These are phyloP conservation scores for Coniochaeta sp. DNA, from an alignment of 2,329 filamentous ascomycete species.

Conservation along the genomic window DNA sequence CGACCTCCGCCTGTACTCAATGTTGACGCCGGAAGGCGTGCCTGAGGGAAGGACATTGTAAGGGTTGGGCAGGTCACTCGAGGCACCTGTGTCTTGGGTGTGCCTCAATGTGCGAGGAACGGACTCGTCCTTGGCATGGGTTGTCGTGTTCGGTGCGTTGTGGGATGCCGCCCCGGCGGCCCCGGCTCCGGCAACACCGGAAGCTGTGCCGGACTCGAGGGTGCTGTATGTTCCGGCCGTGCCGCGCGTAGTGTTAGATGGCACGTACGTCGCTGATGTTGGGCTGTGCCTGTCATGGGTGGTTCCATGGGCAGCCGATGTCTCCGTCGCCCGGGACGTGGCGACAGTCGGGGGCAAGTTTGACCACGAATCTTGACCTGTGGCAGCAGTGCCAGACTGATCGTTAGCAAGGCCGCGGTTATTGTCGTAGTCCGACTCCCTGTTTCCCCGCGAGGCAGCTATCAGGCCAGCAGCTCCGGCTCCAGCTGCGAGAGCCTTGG, in stretches of 20 bases:
- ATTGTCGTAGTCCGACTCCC: neutral
- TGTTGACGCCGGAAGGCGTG: neutral
- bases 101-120: neutral
- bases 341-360: neutral
- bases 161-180: neutral
- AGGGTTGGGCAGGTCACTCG: neutral
- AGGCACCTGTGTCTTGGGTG: neutral
- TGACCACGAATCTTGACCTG: neutral
- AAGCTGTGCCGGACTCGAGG: conserved; percentile 8
- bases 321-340: neutral
- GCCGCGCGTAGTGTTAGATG: too few relatives aligned
- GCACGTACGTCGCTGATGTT: too few relatives aligned
- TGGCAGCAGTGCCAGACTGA: neutral
- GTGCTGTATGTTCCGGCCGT: conserved; percentile 3
- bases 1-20: neutral
- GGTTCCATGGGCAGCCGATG: neutral
- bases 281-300: neutral
- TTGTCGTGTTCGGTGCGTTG: neutral
- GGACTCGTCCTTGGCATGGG: neutral
- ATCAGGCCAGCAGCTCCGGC: neutral
- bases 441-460: neutral
- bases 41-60: neutral
- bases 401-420: neutral
- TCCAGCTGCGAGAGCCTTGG: too few relatives aligned
- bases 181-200: neutral